A percentile compares a stretch with the other conserved stretches of the same genome.
These are phyloP conservation scores for Lophiotrema nucula DNA, from an alignment of 495 filamentous ascomycete genomes.

Conservation along the genomic window DNA sequence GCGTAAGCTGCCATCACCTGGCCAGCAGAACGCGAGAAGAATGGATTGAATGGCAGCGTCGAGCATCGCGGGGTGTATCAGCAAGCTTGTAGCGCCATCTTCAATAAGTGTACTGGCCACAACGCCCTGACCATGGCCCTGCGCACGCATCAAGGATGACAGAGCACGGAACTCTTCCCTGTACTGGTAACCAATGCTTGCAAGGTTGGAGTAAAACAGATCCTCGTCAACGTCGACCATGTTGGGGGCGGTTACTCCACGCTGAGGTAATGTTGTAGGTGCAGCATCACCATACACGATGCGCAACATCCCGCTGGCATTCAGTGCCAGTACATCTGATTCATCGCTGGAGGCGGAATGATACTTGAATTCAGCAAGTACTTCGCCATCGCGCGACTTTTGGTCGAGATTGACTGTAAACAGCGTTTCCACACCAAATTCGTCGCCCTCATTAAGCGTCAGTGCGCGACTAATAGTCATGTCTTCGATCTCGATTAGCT, in stretches of 20 bases:
- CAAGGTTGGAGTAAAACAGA: not conserved
- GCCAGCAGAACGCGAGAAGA: slow-evolving; percentile 1
- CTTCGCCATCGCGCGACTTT: not conserved
- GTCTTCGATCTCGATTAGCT: not conserved
- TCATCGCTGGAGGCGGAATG: not conserved
- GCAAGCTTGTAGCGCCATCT: not conserved
- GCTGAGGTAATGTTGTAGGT: not conserved
- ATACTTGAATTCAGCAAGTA: not conserved
- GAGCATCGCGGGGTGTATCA: not conserved
- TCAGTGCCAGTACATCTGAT: too few species aligned
- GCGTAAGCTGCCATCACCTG: not conserved
- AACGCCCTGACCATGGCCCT: not conserved
- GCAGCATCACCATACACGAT: too few species aligned
- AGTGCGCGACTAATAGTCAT: not conserved
- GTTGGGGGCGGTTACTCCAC: not conserved
- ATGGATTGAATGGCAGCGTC: slow-evolving; percentile 1
- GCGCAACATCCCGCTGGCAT: too few species aligned
- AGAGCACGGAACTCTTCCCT: not conserved
- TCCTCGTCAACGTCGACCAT: not conserved
- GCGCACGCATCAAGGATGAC: not conserved
- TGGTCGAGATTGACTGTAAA: not conserved
- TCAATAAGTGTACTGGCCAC: too few species aligned
- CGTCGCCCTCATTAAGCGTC: not conserved
- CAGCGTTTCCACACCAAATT: not conserved
- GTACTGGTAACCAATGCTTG: not conserved